A percentile compares a stretch with the other conserved stretches of the same genome.
Conservation (phyloP, 2,329 filamentous ascomycete species). For the Hymenoscyphus infarciens region DNA sequence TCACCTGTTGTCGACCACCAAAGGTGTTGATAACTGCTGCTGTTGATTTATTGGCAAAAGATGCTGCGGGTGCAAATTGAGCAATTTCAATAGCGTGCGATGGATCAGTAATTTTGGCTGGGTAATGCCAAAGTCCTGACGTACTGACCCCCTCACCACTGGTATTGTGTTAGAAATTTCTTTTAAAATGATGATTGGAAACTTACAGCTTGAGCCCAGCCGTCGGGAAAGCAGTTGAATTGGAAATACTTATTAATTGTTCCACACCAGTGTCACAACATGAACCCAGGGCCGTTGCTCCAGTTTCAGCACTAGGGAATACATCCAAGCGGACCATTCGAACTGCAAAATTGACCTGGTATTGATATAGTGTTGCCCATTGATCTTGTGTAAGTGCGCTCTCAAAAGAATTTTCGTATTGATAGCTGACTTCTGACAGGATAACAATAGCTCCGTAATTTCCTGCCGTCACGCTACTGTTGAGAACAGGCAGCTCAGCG, state of each 20-base stretch:
- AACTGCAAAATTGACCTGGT: conserved; percentile 55
- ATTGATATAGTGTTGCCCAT: conserved; percentile 53
- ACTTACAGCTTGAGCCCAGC: conserved; percentile 48
- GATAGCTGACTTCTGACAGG: conserved; percentile 32
- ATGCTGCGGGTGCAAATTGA: conserved; percentile 45
- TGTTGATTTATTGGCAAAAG: conserved; percentile 40
- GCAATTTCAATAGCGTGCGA: conserved; percentile 53
- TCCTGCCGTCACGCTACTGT: conserved; percentile 43
- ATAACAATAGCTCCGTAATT: conserved; percentile 58
- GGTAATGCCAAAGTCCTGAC: conserved; percentile 54
- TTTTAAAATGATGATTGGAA: background rate
- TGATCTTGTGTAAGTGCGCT: conserved; percentile 48
- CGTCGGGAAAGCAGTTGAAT: conserved; percentile 49
- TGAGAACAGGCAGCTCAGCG: conserved; percentile 49
- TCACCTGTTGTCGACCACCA: conserved; percentile 48
- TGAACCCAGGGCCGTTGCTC: conserved; percentile 37
- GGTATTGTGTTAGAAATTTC: background rate
- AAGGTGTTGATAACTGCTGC: conserved; percentile 60
- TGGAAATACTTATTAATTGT: conserved; percentile 52
- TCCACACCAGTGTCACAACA: conserved; percentile 48
- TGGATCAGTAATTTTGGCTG: conserved; percentile 51
- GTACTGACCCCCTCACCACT: conserved; percentile 46
- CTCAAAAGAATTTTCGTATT: conserved; percentile 43
- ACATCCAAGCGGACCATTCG: conserved; percentile 59
- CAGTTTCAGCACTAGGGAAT: conserved; percentile 50